Conservation (phyloP, 352 stramenopile species). For the Phytophthora crassamura region DNA sequence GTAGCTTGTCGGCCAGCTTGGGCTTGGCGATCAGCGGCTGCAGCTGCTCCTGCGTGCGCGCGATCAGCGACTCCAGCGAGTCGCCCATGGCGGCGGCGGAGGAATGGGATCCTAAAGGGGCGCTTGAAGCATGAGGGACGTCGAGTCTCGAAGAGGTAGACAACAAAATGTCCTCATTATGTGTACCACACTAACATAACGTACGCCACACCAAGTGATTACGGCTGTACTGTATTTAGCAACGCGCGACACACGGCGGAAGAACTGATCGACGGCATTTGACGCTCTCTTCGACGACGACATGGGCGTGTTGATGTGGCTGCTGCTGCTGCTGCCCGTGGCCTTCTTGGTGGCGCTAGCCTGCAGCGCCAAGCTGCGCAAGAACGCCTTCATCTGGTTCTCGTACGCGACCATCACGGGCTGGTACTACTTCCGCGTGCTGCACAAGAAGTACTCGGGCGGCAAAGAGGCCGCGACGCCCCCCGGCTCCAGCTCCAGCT, state of each 20-base stretch:
- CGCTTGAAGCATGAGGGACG: neutral
- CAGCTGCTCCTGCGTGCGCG: slow-evolving; percentile 84
- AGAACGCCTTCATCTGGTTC: slow-evolving; percentile 71
- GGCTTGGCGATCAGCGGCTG: slow-evolving; percentile 93
- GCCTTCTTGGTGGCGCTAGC: slow-evolving; percentile 50
- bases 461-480: slow-evolving; percentile 18
- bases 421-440: slow-evolving; percentile 86
- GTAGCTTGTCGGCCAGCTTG: slow-evolving; percentile 95
- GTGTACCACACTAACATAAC: neutral
- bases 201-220: too few relatives aligned
- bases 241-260: neutral
- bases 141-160: neutral
- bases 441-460: slow-evolving; percentile 64
- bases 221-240: neutral
- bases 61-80: slow-evolving; percentile 70
- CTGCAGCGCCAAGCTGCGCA: slow-evolving; percentile 59
- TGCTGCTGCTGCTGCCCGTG: slow-evolving; percentile 43
- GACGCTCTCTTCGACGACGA: neutral
- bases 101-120: slow-evolving; percentile 13
- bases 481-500: slow-evolving; percentile 8
- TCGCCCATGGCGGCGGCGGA: slow-evolving; percentile 47
- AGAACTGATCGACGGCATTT: neutral
- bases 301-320: slow-evolving; percentile 50
- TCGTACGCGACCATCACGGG: slow-evolving; percentile 83
- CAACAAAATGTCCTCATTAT: too few relatives aligned